A percentile compares a stretch with the other conserved stretches of the same genome.
Evolutionary conservation across 352 stramenopile genomes (phyloP).

Genomic region (Phytophthora tubulina): DNA sequence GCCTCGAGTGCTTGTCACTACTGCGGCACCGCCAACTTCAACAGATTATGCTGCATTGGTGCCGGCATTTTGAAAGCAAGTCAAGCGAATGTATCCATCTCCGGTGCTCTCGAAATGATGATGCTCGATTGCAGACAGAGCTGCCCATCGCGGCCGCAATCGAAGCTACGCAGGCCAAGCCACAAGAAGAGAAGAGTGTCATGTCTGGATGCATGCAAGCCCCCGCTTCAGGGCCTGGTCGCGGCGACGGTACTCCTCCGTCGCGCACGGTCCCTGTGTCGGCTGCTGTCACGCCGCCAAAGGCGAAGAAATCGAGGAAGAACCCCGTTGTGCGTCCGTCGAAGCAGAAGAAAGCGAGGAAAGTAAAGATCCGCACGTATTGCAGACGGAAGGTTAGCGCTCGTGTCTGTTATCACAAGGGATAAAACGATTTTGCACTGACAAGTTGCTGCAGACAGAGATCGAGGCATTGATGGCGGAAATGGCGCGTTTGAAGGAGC

Average conservation of each 20-base stretch:
- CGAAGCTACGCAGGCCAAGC: not conserved
- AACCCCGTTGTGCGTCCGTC: not conserved
- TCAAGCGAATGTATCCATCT: slow-evolving; percentile 22
- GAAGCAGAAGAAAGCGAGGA: slow-evolving; percentile 22
- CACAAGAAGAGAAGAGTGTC: not conserved
- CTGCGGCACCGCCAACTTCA: slow-evolving; percentile 20
- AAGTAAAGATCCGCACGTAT: slow-evolving; percentile 36
- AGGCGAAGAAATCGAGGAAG: slow-evolving; percentile 10
- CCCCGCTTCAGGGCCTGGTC: not conserved
- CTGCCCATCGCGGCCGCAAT: not conserved
- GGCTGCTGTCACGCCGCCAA: slow-evolving; percentile 3
- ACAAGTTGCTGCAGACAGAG: slow-evolving; percentile 20
- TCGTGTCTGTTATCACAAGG: not conserved
- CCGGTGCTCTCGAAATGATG: slow-evolving; percentile 8
- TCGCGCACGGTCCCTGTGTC: not conserved
- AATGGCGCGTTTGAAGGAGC: slow-evolving; percentile 24
- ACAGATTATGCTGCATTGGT: slow-evolving; percentile 23
- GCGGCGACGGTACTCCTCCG: slow-evolving; percentile 9
- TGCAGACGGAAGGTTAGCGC: slow-evolving; percentile 31
- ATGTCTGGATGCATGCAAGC: not conserved
- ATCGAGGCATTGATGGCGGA: slow-evolving; percentile 31
- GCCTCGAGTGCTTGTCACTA: slow-evolving; percentile 17
- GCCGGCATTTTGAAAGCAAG: slow-evolving; percentile 12
- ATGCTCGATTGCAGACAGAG: slow-evolving; percentile 13
- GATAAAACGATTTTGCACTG: not conserved